A percentile compares a stretch with the other conserved stretches of the same genome.
Conservation (phyloP, 1,139 yeast species). For the Saccharomyces hybrid region DNA sequence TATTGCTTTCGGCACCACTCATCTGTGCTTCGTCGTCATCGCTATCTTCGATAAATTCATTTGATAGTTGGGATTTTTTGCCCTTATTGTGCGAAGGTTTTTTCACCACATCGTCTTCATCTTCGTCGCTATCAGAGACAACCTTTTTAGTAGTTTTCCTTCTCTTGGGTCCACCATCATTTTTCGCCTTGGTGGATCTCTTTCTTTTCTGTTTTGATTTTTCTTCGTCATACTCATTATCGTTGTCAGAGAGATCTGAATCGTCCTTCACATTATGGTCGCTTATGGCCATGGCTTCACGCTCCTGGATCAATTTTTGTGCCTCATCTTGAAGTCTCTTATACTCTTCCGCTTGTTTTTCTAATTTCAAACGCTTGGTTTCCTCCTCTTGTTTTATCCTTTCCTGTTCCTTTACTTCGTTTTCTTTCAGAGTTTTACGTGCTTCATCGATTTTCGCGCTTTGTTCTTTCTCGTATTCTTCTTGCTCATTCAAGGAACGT, state of each 20-base stretch:
- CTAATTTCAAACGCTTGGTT: slow-evolving; percentile 41
- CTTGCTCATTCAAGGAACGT: slow-evolving; percentile 65
- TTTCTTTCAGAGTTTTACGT: slow-evolving; percentile 29
- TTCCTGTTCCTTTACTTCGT: slow-evolving; percentile 55
- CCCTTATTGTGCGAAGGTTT: slow-evolving; percentile 27
- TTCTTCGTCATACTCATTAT: slow-evolving; percentile 20
- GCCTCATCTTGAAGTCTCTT: slow-evolving; percentile 73
- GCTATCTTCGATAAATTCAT: slow-evolving; percentile 46
- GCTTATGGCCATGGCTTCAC: slow-evolving; percentile 32
- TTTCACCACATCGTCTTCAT: slow-evolving; percentile 27
- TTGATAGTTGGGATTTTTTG: slow-evolving; percentile 36
- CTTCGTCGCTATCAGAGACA: slow-evolving; percentile 16
- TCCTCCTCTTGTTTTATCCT: slow-evolving; percentile 39
- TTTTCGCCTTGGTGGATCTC: slow-evolving; percentile 22
- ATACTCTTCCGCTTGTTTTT: slow-evolving; percentile 49
- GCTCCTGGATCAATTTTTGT: slow-evolving; percentile 42
- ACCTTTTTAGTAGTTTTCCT: slow-evolving; percentile 19
- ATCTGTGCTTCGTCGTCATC: slow-evolving; percentile 37
- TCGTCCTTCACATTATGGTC: slow-evolving; percentile 34
- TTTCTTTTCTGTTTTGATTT: slow-evolving; percentile 15
- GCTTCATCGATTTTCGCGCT: slow-evolving; percentile 68
- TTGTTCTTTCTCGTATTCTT: slow-evolving; percentile 52
- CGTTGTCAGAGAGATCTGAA: slow-evolving; percentile 30
- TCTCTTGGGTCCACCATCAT: slow-evolving; percentile 10
- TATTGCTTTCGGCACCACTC: slow-evolving; percentile 9